Conservation (phyloP, 257 asterid genomes). For the Ehretia macrophylla region DNA sequence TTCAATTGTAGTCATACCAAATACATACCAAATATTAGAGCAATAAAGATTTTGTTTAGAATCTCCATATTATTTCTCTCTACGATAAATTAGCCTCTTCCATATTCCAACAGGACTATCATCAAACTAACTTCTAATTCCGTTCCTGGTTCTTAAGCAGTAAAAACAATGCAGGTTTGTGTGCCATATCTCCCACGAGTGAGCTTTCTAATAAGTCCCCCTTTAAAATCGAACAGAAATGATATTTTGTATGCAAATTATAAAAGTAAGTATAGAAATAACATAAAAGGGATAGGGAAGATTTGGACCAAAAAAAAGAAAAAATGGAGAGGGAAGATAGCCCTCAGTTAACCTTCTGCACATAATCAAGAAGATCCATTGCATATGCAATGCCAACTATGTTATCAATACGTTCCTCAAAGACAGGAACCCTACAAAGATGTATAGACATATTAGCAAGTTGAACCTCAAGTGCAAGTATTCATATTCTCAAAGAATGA, state of each 20-base stretch:
- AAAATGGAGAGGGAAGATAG: no score
- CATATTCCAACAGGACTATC: no score
- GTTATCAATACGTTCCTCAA: slow-evolving; percentile 94
- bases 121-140: no score
- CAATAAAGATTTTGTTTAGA: no score
- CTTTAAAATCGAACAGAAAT: slow-evolving; percentile 88
- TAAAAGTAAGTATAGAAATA: slow-evolving; percentile 4
- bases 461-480: not conserved
- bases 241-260: slow-evolving; percentile 31
- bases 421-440: slow-evolving; percentile 85
- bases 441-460: slow-evolving; percentile 7
- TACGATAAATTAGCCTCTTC: no score
- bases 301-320: no score
- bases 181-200: slow-evolving; percentile 81
- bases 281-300: no score
- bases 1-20: no score
- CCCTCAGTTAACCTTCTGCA: slow-evolving; percentile 64
- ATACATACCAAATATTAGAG: no score
- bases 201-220: slow-evolving; percentile 91
- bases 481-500: slow-evolving; percentile 6
- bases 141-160: no score
- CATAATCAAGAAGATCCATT: slow-evolving; percentile 94
- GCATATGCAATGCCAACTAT: slow-evolving; percentile 98
- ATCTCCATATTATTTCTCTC: no score
- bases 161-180: slow-evolving; percentile 96